Conservation (phyloP, 2,329 filamentous ascomycete species). For the Akanthomyces uredinophilus region DNA sequence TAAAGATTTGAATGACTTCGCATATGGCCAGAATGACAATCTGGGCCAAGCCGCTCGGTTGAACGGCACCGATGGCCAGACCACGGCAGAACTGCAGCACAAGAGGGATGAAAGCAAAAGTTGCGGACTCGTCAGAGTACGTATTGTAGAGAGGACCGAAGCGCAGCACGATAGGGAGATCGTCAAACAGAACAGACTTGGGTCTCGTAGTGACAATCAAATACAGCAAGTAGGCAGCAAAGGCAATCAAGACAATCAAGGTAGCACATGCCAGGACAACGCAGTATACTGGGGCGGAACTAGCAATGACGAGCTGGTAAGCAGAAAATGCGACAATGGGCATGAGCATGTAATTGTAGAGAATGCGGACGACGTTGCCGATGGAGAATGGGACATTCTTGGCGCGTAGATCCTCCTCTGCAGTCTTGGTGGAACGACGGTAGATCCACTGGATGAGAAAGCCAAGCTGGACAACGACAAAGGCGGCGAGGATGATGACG, state of each 20-base stretch:
- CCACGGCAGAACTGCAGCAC: conserved; percentile 80
- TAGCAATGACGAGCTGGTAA: conserved; percentile 80
- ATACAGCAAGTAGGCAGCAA: conserved; percentile 73
- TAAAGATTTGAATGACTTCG: conserved; percentile 84
- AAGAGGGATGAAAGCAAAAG: conserved; percentile 83
- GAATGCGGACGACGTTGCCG: conserved; percentile 74
- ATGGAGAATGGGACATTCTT: conserved; percentile 88
- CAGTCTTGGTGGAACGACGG: conserved; percentile 63
- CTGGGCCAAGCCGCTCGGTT: conserved; percentile 88
- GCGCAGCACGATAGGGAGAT: conserved; percentile 79
- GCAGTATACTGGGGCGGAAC: conserved; percentile 61
- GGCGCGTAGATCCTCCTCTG: conserved; percentile 80
- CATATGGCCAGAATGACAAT: conserved; percentile 89
- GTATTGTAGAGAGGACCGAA: conserved; percentile 97
- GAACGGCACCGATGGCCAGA: conserved; percentile 86
- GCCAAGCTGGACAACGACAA: conserved; percentile 67
- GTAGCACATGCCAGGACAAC: conserved; percentile 72
- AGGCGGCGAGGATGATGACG: conserved; percentile 63
- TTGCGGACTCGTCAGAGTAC: conserved; percentile 86
- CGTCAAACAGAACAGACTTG: conserved; percentile 85
- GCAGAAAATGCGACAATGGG: conserved; percentile 82
- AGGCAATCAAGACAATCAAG: conserved; percentile 65
- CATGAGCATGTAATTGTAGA: conserved; percentile 88
- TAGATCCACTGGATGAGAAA: conserved; percentile 75
- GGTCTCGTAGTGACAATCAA: conserved; percentile 77